Conservation (phyloP, 306 rosid species). For the Cucumis cinereus region DNA sequence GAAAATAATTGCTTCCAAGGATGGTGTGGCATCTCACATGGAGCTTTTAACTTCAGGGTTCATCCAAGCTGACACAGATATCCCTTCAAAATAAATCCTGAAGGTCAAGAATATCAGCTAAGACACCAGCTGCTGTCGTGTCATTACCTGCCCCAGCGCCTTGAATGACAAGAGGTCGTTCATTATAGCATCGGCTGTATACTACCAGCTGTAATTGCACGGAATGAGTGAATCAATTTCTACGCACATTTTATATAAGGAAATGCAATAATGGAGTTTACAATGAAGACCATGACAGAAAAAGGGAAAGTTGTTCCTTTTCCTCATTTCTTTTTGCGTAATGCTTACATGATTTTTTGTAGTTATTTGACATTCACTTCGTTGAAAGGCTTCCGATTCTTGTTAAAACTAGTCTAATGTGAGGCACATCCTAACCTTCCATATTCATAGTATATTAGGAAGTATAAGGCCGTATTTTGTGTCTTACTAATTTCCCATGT, state of each 20-base stretch:
- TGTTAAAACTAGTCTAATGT: neutral
- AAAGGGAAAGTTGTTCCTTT: neutral
- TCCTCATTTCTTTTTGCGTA: neutral
- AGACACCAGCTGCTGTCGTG: slow-evolving; percentile 92
- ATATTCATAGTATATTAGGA: neutral
- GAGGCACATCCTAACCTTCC: neutral
- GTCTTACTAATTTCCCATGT: neutral
- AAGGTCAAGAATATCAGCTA: slow-evolving; percentile 81
- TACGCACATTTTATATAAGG: neutral
- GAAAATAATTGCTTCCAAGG: neutral
- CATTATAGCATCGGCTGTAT: slow-evolving; percentile 59
- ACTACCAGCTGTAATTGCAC: slow-evolving; percentile 62
- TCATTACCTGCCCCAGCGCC: slow-evolving; percentile 99
- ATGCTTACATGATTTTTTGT: neutral
- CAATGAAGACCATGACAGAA: neutral
- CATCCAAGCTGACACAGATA: neutral
- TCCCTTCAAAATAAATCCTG: slow-evolving; percentile 52
- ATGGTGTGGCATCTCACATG: neutral
- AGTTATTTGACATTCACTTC: neutral
- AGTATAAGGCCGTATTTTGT: neutral
- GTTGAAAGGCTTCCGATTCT: neutral
- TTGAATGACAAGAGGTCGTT: slow-evolving; percentile 82
- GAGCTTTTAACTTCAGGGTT: neutral
- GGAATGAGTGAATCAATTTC: neutral
- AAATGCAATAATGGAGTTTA: neutral